Evolutionary conservation across 208 protist genomes (phyloP), one percentile per base, ranked within the genome.

Genomic region (Herpetomonas tarakana): DNA sequence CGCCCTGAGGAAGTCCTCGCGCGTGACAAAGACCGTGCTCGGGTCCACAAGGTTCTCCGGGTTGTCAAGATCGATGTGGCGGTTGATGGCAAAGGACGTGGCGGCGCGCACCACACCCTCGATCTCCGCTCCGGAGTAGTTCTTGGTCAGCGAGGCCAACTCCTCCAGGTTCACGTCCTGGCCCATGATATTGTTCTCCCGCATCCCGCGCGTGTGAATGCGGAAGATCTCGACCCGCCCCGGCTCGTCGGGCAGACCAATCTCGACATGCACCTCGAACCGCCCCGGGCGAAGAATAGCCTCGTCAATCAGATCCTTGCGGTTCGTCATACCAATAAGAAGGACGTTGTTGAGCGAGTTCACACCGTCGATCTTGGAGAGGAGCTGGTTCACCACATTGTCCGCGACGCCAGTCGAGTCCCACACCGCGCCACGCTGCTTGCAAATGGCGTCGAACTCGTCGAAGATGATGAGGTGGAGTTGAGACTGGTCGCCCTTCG

Each of bases 391-490:
- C 1, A 99, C 98, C 18, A 99, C 92, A 28, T 96, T 98, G 79
- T 99, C 98, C 54, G 81, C 84, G 6, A 99, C 97, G 50, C 98
- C 98, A 2, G 98, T 99, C 28, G 88, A 94, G 68, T 96, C 93
- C 18, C 79, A 74, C 7, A 82, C 71, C 2, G 83, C 84, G 39
- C 98, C 98, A 65, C 98, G 82, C 75, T 97, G 81, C 72, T 99
- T 99, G 76, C 97, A 99, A 68, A 99, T 99, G 35, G 98, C 97
- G 81, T 99, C 98, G 74, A 99, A 97, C 78, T 99, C 99, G 84
- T 99, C 99, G 61, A 99, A 98, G 65, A 99, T 99, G 68, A 99
- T 99, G 26, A 99, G 91, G 70, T 99, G 99, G 19, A 99, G 71
- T 35, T 97, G 79, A 18, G 86, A 97, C 46, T 97, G 89, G 38